A percentile compares a stretch with the other conserved stretches of the same genome.
phyloP scores from a whole-genome alignment of 768 basidiomycete genomes.

The Hypsizygus marmoreus region DNA sequence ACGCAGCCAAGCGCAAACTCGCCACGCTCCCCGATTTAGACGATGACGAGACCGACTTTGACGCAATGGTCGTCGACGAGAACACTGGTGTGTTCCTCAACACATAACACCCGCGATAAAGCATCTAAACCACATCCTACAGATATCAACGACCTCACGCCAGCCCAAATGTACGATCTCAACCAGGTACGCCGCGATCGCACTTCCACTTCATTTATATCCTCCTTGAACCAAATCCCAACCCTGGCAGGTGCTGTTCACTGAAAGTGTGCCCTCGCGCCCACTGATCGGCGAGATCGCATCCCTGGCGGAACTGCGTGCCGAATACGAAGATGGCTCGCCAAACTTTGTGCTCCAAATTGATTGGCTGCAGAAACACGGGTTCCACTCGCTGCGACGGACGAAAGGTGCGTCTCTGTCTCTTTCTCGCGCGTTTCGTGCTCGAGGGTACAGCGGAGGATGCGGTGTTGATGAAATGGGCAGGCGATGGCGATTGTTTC shows the following conservation, averaged over 20 bases:
- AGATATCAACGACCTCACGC: constrained; percentile 11
- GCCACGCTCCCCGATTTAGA: constrained; percentile 19
- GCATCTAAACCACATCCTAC: not conserved
- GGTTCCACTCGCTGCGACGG: constrained; percentile 68
- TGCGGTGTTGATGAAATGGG: no score
- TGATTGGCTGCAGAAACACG: constrained; percentile 61
- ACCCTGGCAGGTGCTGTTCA: constrained; percentile 27
- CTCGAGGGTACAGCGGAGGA: no score
- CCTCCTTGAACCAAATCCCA: no score
- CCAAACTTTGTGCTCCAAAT: constrained; percentile 72
- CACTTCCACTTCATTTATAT: no score
- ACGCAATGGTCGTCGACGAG: constrained; percentile 5
- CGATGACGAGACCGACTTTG: constrained; percentile 9
- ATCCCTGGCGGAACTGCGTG: constrained; percentile 55
- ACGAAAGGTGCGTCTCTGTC: constrained; percentile 56
- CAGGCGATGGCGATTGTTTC: constrained; percentile 93
- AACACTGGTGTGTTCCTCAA: constrained; percentile 5
- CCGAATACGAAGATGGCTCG: constrained; percentile 67
- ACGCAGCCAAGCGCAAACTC: constrained; percentile 14
- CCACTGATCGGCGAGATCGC: constrained; percentile 59
- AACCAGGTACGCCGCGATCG: constrained; percentile 21
- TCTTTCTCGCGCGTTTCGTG: no score
- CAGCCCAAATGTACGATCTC: constrained; percentile 23
- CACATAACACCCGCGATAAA: no score
- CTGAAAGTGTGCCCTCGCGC: constrained; percentile 39